phyloP scores from a whole-genome alignment of 371 early-diverging fungal species.

The Rhizomucor miehei region DNA sequence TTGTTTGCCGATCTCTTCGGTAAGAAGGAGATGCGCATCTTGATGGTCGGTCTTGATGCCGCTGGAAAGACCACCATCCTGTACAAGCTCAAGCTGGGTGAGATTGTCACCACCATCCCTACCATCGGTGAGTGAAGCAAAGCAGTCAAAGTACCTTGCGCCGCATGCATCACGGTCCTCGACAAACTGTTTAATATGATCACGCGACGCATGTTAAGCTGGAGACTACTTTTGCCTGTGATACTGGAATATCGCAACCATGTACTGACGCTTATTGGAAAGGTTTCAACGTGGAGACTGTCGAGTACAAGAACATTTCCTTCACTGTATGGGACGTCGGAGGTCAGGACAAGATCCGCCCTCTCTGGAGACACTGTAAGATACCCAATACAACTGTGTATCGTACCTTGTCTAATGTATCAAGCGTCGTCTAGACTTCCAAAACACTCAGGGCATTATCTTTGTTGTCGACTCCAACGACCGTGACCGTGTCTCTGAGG shows the following conservation, averaged over 20 bases:
- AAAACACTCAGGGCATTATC: conserved; percentile 96
- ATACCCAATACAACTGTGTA: no score
- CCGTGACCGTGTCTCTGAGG: conserved; percentile 84
- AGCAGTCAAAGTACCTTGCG: no score
- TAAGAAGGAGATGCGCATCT: conserved; percentile 93
- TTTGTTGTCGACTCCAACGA: conserved; percentile 96
- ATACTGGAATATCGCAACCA: no score
- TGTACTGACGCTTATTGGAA: background rate
- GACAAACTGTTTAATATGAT: no score
- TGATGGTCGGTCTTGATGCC: conserved; percentile 96
- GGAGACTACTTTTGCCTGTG: no score
- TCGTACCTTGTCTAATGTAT: no score
- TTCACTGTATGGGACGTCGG: conserved; percentile 97
- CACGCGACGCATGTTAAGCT: no score
- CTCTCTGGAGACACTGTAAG: conserved; percentile 56
- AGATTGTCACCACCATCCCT: conserved; percentile 96
- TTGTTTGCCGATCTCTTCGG: conserved; percentile 57
- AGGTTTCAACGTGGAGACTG: conserved; percentile 92
- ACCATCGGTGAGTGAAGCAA: conserved; percentile 54
- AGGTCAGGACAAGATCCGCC: conserved; percentile 67
- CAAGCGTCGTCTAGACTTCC: no score
- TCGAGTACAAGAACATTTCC: conserved; percentile 95
- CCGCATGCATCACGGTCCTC: no score
- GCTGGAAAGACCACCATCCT: conserved; percentile 99
- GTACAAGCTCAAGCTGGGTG: conserved; percentile 83